Evolutionary conservation across 768 basidiomycete genomes (phyloP), one percentile per base, ranked within the genome.

Genomic region (Kondoa malvinella): DNA sequence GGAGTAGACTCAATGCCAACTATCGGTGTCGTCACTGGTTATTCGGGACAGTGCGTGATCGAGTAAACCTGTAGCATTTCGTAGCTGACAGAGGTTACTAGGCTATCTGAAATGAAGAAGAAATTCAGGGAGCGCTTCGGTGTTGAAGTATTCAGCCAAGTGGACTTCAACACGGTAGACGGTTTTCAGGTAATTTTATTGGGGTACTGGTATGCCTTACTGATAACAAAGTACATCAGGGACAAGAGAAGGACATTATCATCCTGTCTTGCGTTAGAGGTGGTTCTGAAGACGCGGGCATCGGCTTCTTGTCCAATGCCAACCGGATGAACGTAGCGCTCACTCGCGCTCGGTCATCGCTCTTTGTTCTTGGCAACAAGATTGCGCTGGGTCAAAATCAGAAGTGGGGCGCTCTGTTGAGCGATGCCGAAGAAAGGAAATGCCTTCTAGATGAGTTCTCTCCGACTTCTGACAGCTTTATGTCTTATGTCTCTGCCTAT

Each of bases 211-310:
- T 66, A 99, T 77, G 95, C 94, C 12, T 97, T 97, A 75, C n/a
- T n/a, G n/a, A n/a, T n/a, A n/a, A n/a, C n/a, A n/a, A n/a, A n/a
- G n/a, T n/a, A n/a, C n/a, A n/a, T n/a, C 95, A 99, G 77, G 95
- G 95, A 61, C 95, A 99, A 79, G 95, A 99, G 77, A 99, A 99
- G 76, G 90, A 94, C 72, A 84, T 99, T 65, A 94, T 99, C 78
- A 96, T 99, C 71, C 81, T 99, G 25, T 97, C 95, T 1, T 95
- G 92, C 76, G 95, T 97, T 25, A 85, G 95, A 70, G 88, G 91
- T 12, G 92, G 95, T 3, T 85, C 88, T 21, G 67, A 67, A 15
- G 86, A 87, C n/a, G 76, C 90, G 25, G 83, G 80, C 0, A 84
- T 97, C 66, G 95, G 95, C 68, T 97, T 97, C 80, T 82, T 97